These are phyloP conservation scores for Suhomyces wounanorum DNA, from an alignment of 1,139 yeast species.

Conservation along the genomic window DNA sequence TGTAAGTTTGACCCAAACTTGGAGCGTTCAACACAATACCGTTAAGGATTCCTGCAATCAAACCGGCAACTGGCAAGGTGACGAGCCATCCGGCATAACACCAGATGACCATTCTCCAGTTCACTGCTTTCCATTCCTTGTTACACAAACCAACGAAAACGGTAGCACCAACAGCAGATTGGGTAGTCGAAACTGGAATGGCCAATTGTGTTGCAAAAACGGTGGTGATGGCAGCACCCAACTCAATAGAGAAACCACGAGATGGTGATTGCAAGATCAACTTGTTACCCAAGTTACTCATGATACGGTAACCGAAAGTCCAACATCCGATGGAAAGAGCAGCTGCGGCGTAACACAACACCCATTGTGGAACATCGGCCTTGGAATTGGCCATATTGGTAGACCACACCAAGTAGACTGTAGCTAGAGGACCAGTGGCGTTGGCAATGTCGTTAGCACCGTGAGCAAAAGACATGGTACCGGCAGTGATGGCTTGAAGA, in stretches of 20 bases:
- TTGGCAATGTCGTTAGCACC: conserved; percentile 82
- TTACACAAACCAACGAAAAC: conserved; percentile 77
- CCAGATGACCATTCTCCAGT: conserved; percentile 79
- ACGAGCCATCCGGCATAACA: conserved; percentile 73
- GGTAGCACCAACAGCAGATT: conserved; percentile 79
- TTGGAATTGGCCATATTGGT: conserved; percentile 49
- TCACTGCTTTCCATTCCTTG: conserved; percentile 61
- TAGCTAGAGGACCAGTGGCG: conserved; percentile 75
- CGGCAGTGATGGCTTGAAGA: conserved; percentile 72
- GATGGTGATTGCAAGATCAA: conserved; percentile 77
- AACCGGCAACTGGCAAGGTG: conserved; percentile 74
- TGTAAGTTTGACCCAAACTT: conserved; percentile 43
- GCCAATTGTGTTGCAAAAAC: conserved; percentile 74
- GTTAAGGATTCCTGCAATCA: conserved; percentile 67
- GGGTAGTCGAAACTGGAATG: conserved; percentile 77
- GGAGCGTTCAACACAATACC: conserved; percentile 73
- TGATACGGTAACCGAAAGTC: conserved; percentile 73
- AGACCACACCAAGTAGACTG: conserved; percentile 65
- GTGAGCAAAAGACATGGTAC: conserved; percentile 81
- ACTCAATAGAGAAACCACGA: conserved; percentile 76
- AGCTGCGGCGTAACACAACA: conserved; percentile 66
- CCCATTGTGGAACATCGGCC: conserved; percentile 71
- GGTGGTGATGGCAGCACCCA: conserved; percentile 77
- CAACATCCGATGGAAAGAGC: conserved; percentile 70
- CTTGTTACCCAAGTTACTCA: conserved; percentile 73